These are phyloP conservation scores for Tolypocladium amazonense DNA, from an alignment of 2,329 filamentous ascomycete species.

Conservation along the genomic window DNA sequence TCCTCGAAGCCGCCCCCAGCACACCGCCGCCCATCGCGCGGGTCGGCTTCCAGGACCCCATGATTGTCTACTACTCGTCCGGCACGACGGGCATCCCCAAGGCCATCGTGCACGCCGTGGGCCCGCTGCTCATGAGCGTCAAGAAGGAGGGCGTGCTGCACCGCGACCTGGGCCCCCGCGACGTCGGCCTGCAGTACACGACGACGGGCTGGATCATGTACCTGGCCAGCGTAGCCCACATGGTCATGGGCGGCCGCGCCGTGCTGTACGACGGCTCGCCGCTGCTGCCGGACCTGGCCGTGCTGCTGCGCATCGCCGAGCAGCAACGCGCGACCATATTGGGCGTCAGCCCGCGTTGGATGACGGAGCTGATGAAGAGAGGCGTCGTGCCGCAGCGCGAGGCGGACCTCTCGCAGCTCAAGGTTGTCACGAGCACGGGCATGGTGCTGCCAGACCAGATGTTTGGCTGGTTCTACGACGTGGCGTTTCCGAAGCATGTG, in stretches of 20 bases:
- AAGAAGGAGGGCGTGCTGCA: slow-evolving; percentile 50
- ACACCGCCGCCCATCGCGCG: slow-evolving; percentile 42
- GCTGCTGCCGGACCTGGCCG: slow-evolving; percentile 56
- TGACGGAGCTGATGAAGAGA: slow-evolving; percentile 60
- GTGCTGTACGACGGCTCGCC: slow-evolving; percentile 79
- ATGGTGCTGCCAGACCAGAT: slow-evolving; percentile 71
- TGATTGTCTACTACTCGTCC: slow-evolving; percentile 67
- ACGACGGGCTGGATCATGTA: slow-evolving; percentile 90
- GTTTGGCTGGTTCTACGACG: slow-evolving; percentile 71
- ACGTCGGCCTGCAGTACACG: slow-evolving; percentile 43
- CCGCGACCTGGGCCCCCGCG: slow-evolving; percentile 26
- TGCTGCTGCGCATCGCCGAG: slow-evolving; percentile 51
- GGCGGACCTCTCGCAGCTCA: slow-evolving; percentile 51
- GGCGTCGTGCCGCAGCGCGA: slow-evolving; percentile 50
- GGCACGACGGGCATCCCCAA: slow-evolving; percentile 79
- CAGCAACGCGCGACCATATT: slow-evolving; percentile 60
- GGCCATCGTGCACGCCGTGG: slow-evolving; percentile 71
- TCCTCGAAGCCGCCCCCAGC: slow-evolving; percentile 24
- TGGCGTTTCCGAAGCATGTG: slow-evolving; percentile 54
- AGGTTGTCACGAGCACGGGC: slow-evolving; percentile 59
- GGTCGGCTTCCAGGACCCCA: slow-evolving; percentile 62
- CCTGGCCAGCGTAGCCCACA: slow-evolving; percentile 44
- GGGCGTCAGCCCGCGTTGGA: slow-evolving; percentile 66
- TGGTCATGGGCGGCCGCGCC: slow-evolving; percentile 49
- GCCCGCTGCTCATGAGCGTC: slow-evolving; percentile 46